Conservation (phyloP, 2,329 filamentous ascomycete genomes). For the Tolypocladium guangdongense region DNA sequence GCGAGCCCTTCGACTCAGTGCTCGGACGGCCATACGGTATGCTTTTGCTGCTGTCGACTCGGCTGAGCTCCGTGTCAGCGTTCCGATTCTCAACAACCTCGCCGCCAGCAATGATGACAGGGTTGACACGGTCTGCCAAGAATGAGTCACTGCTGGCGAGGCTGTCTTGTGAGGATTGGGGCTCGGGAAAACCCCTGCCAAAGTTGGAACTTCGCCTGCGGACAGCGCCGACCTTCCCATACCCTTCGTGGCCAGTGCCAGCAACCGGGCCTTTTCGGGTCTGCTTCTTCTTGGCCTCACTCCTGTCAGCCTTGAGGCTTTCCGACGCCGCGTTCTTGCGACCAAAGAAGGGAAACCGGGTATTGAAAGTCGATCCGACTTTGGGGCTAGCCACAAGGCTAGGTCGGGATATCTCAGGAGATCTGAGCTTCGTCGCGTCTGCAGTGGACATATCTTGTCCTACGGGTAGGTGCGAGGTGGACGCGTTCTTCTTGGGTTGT, state of each 20-base stretch:
- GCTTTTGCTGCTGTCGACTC: conserved; percentile 41
- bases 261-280: conserved; percentile 70
- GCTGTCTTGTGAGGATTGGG: conserved; percentile 40
- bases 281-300: conserved; percentile 22
- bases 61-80: conserved; percentile 33
- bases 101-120: conserved; percentile 55
- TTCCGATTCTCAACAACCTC: conserved; percentile 52
- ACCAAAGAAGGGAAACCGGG: conserved; percentile 69
- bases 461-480: conserved; percentile 18
- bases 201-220: conserved; percentile 50
- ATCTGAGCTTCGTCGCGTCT: conserved; percentile 11
- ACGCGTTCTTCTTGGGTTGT: conserved; percentile 16
- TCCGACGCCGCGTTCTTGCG: conserved; percentile 55
- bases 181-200: conserved; percentile 31
- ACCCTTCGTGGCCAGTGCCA: conserved; percentile 89
- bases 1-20: conserved; percentile 28
- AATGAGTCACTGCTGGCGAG: conserved; percentile 43
- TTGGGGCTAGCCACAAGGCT: conserved; percentile 43
- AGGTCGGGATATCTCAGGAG: conserved; percentile 9
- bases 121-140: conserved; percentile 50
- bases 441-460: conserved; percentile 9
- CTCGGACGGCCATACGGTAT: conserved; percentile 28
- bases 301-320: conserved; percentile 36
- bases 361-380: conserved; percentile 40
- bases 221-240: conserved; percentile 52